phyloP scores from a whole-genome alignment of 2,329 filamentous ascomycete genomes.

The Pseudogymnoascus sp. region DNA sequence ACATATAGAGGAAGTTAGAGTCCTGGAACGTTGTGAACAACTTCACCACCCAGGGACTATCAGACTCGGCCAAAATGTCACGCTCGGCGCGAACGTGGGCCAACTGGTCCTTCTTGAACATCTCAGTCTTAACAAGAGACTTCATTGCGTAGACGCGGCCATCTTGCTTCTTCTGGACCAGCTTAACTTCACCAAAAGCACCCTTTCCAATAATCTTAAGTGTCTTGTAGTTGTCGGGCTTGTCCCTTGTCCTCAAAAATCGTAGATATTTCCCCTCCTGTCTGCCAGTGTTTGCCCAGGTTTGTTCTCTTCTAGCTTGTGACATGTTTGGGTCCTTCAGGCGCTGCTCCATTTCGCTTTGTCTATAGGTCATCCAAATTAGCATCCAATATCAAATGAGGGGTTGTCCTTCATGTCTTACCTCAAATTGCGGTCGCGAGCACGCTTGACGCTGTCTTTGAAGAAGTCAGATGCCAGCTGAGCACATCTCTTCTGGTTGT shows the following conservation, averaged over 20 bases:
- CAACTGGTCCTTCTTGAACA: conserved; percentile 99
- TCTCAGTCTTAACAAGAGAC: conserved; percentile 95
- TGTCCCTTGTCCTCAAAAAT: conserved; percentile 87
- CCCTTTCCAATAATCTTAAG: conserved; percentile 99
- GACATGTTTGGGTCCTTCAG: conserved; percentile 68
- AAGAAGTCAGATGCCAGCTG: conserved; percentile 82
- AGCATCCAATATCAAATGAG: not conserved
- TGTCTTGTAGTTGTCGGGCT: conserved; percentile 88
- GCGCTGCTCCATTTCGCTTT: conserved; percentile 83
- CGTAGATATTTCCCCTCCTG: conserved; percentile 89
- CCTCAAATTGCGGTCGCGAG: conserved; percentile 90
- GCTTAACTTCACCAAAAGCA: conserved; percentile 94
- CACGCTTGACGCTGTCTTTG: conserved; percentile 95
- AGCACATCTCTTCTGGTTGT: conserved; percentile 62
- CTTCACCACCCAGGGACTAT: conserved; percentile 99
- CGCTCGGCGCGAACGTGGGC: conserved; percentile 95
- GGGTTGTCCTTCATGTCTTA: conserved; percentile 34
- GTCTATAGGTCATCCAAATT: conserved; percentile 42
- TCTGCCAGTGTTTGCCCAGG: conserved; percentile 74
- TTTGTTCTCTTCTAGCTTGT: conserved; percentile 69
- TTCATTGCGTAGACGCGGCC: conserved; percentile 98
- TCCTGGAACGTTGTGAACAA: conserved; percentile 98
- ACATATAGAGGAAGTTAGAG: conserved; percentile 89
- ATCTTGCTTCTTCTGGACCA: conserved; percentile 92
- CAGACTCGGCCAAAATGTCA: conserved; percentile 97